A percentile compares a stretch with the other conserved stretches of the same genome.
phyloP scores from a whole-genome alignment of 352 stramenopile species.

The Globisporangium iwayamae region DNA sequence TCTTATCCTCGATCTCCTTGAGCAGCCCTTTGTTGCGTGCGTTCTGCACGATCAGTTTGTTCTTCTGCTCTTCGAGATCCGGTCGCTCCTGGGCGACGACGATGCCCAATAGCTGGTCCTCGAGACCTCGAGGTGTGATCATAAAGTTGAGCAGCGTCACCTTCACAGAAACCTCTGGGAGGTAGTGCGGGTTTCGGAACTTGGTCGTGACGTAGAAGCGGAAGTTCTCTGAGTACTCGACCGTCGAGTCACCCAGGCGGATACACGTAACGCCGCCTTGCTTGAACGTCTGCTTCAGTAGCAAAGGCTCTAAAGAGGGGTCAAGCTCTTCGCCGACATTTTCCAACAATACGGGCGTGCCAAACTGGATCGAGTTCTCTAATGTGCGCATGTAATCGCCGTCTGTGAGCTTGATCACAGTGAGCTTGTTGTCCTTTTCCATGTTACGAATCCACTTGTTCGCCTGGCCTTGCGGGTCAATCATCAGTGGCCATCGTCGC shows the following conservation, averaged over 20 bases:
- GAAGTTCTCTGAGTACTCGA: slow-evolving; percentile 91
- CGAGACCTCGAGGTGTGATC: slow-evolving; percentile 91
- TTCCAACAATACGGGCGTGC: slow-evolving; percentile 89
- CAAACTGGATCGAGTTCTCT: slow-evolving; percentile 93
- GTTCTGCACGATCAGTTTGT: slow-evolving; percentile 90
- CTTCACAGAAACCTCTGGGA: slow-evolving; percentile 92
- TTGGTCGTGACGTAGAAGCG: slow-evolving; percentile 96
- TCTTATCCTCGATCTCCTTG: slow-evolving; percentile 94
- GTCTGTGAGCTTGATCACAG: slow-evolving; percentile 93
- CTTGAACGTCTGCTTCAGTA: slow-evolving; percentile 94
- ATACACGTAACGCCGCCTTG: slow-evolving; percentile 91
- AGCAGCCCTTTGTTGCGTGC: slow-evolving; percentile 90
- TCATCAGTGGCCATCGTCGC: slow-evolving; percentile 93
- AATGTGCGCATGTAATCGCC: slow-evolving; percentile 91
- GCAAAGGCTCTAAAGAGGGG: slow-evolving; percentile 89
- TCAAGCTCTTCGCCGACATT: slow-evolving; percentile 93
- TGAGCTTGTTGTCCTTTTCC: slow-evolving; percentile 86
- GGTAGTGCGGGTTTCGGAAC: slow-evolving; percentile 91
- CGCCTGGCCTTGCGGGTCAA: slow-evolving; percentile 93
- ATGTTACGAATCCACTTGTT: slow-evolving; percentile 97
- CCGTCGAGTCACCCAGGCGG: slow-evolving; percentile 88
- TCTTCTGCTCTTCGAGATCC: slow-evolving; percentile 92
- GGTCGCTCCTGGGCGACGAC: slow-evolving; percentile 91
- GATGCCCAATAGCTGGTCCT: slow-evolving; percentile 91
- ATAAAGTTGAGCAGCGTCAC: slow-evolving; percentile 95